Evolutionary conservation across 176 grass and related monocot species (phyloP), one percentile per base, ranked within the genome.

Genomic region (Bonia amplexicaulis): DNA sequence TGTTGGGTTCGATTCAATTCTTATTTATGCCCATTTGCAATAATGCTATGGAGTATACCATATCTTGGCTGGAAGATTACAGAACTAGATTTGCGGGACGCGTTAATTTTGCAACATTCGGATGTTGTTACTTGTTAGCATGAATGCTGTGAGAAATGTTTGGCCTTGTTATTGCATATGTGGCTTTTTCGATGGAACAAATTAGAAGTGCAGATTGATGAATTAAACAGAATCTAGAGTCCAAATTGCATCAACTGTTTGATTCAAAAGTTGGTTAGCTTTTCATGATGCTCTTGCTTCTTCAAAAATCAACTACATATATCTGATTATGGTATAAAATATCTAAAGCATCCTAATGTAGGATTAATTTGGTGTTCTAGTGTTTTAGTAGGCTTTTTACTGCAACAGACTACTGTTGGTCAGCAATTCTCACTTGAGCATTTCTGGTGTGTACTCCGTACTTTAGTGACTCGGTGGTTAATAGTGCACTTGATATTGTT

Each of bases 261-360:
- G 27, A 16, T 74, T 72, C 20, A 29, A 47, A 29, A 53, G 4
- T 41, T 39, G 5, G 6, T 46, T 58, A 68, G 12, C 59, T 11
- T 75, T 84, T 23, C 17, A 46, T 85, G 23, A 29, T 84, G 82
- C 26, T 59, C n/a, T 45, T 33, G 16, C 47, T 58, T 67, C 47
- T 42, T 68, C 7, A n/a, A 14, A 37, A 76, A 6, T 82, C 51
- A 57, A 27, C 31, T 37, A 20, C 23, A 14, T 58, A 23, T 17
- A 4, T 15, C 52, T 58, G 33, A 25, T 60, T 82, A 7, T 58
- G 5, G 12, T 65, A 12, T 27, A 80, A 80, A 77, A 73, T 61
- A 9, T 45, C 54, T 37, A 60, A 74, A 10, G 0, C 0, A 12
- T 57, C 11, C 16, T 68, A 47, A 40, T 10, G 16, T 69, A 60